phyloP scores from a whole-genome alignment of 1,284 basidiomycete genomes.

The Cutaneotrichosporon sp. region DNA sequence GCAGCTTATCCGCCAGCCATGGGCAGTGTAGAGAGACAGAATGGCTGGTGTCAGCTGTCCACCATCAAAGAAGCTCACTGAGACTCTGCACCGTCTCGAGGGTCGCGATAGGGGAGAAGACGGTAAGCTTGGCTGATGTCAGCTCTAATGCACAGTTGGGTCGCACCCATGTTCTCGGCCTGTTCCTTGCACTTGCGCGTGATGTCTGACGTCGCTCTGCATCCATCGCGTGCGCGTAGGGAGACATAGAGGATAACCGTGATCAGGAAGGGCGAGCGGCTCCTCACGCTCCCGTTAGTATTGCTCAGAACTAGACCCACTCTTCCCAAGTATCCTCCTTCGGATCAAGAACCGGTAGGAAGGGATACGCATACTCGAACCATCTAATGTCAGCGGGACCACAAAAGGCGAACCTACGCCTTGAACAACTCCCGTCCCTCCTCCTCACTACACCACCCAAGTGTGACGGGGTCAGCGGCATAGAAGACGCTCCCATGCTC shows the following conservation, averaged over 20 bases:
- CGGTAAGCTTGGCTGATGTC: conserved; percentile 15
- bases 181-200: conserved; percentile 18
- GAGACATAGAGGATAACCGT: conserved; percentile 27
- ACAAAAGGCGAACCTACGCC: conserved; percentile 11
- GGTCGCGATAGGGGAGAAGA: conserved; percentile 28
- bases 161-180: conserved; percentile 22
- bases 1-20: conserved; percentile 26
- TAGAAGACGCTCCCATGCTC: background rate
- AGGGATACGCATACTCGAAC: conserved; percentile 25
- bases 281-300: conserved; percentile 19
- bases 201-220: conserved; percentile 13
- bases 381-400: conserved; percentile 16
- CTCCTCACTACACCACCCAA: conserved; percentile 18
- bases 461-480: conserved; percentile 18
- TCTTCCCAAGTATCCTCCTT: conserved; percentile 28
- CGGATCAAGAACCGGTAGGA: conserved; percentile 29
- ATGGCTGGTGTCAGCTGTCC: conserved; percentile 5
- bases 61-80: conserved; percentile 12
- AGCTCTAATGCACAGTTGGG: background rate
- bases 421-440: conserved; percentile 21
- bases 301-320: conserved; percentile 7
- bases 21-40: conserved; percentile 16
- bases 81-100: conserved; percentile 31
- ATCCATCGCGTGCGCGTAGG: conserved; percentile 4
- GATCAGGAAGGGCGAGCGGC: conserved; percentile 26